Percentiles rank a stretch among this genome's conserved stretches.
Evolutionary conservation across 75 land plant genomes (phyloP).

Genomic region (Selaginella moellendorffii): DNA sequence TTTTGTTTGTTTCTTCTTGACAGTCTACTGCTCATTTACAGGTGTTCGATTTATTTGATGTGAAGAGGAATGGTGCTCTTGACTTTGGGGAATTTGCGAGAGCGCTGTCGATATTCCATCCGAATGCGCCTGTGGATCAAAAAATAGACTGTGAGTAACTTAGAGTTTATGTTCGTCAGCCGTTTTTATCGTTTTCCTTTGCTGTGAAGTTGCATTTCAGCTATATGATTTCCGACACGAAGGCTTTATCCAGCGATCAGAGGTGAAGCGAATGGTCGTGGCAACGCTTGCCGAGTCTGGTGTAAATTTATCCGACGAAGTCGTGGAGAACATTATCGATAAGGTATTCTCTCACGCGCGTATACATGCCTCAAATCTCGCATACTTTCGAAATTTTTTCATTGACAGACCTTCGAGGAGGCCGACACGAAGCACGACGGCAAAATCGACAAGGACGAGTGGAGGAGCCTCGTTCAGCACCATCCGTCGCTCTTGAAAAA

Average conservation of each 20-base stretch:
- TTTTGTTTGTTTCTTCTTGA: no score
- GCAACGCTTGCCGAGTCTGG: constrained; percentile 62
- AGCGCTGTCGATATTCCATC: constrained; percentile 90
- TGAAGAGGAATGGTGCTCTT: constrained; percentile 80
- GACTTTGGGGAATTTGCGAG: constrained; percentile 93
- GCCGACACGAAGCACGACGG: constrained; percentile 92
- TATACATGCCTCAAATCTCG: no score
- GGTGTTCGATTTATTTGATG: constrained; percentile 97
- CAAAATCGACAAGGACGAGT: constrained; percentile 78
- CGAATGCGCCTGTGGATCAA: constrained; percentile 81
- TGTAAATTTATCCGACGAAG: constrained; percentile 52
- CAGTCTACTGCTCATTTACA: no score
- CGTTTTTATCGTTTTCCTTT: constrained; percentile 4
- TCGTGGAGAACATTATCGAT: constrained; percentile 50
- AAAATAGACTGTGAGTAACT: constrained; percentile 70
- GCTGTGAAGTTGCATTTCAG: constrained; percentile 81
- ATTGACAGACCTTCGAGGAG: constrained; percentile 68
- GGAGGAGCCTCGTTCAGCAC: constrained; percentile 61
- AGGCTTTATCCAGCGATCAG: constrained; percentile 83
- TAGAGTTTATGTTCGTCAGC: constrained; percentile 7
- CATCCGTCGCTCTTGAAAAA: constrained; percentile 81
- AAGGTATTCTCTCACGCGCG: constrained; percentile 30
- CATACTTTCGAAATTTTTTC: background rate
- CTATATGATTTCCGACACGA: constrained; percentile 85
- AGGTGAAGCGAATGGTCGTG: constrained; percentile 77